These are phyloP conservation scores for Pelargonium fulgidum DNA, from an alignment of 441 rosid species.

Conservation along the genomic window DNA sequence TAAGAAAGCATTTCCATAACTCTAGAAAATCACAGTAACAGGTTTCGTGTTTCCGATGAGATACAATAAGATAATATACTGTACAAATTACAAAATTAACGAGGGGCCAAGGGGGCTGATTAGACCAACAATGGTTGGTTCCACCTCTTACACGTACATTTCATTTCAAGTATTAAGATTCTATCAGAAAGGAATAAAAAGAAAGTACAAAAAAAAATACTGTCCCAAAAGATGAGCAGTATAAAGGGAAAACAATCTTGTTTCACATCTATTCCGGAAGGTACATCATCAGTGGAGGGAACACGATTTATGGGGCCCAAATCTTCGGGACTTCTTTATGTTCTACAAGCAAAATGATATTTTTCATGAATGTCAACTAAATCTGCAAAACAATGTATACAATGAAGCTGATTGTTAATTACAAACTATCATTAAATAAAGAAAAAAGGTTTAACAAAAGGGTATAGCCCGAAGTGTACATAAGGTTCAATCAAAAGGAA, in stretches of 20 bases:
- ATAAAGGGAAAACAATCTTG: neutral
- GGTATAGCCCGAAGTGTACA: no score
- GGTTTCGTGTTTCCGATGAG: no score
- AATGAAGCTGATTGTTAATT: neutral
- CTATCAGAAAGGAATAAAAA: no score
- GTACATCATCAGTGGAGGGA: neutral
- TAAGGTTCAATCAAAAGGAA: no score
- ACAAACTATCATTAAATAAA: no score
- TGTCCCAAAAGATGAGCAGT: neutral
- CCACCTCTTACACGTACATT: neutral
- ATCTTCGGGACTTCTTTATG: neutral
- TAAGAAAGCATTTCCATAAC: no score
- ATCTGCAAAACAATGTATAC: conserved; percentile 7
- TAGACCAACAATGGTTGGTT: neutral
- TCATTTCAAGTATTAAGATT: neutral
- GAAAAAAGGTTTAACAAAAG: no score
- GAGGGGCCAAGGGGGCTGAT: neutral
- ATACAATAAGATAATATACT: no score
- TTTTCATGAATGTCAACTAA: neutral
- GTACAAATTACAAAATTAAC: neutral
- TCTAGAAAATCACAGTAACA: no score
- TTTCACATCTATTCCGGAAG: neutral
- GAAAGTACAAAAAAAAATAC: neutral
- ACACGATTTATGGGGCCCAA: neutral
- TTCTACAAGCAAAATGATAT: neutral